Conservation (phyloP, 176 grass and related monocot species). For the Elymus sibiricus region DNA sequence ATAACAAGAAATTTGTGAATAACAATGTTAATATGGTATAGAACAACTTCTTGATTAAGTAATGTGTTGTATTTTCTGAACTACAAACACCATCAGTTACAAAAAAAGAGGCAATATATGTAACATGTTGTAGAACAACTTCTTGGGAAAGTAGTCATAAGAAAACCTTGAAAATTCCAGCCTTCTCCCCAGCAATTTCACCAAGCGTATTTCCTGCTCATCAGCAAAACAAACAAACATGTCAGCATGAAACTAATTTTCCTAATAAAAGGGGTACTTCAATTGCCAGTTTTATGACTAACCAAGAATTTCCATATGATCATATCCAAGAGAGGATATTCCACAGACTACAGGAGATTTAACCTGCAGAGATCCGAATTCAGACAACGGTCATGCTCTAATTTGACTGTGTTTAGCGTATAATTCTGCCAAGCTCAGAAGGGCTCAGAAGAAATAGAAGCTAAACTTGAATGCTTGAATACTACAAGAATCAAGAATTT, state of each 20-base stretch:
- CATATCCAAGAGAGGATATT: conserved; percentile 90
- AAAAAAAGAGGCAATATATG: neutral
- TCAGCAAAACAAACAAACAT: conserved; percentile 18
- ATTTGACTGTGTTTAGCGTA: neutral
- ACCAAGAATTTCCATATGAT: conserved; percentile 99
- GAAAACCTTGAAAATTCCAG: conserved; percentile 92
- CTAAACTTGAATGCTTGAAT: neutral
- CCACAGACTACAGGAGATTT: conserved; percentile 74
- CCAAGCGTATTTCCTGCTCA: conserved; percentile 81
- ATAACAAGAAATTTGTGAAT: neutral
- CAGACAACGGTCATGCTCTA: conserved; percentile 9
- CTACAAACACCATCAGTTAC: neutral
- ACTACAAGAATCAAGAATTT: neutral
- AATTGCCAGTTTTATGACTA: conserved; percentile 35
- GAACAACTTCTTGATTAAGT: no score
- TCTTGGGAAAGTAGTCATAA: neutral
- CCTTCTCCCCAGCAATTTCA: conserved; percentile 95
- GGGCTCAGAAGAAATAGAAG: neutral
- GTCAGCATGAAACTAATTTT: neutral
- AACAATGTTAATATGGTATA: neutral
- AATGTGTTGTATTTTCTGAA: neutral
- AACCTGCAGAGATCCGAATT: conserved; percentile 63
- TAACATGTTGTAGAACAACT: neutral
- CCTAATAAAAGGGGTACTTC: neutral
- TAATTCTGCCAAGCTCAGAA: neutral